Percentiles rank a stretch among this genome's conserved stretches.
These are phyloP conservation scores for Phalaenopsis aphrodite DNA, from an alignment of 106 monocot genomes.

Conservation along the genomic window DNA sequence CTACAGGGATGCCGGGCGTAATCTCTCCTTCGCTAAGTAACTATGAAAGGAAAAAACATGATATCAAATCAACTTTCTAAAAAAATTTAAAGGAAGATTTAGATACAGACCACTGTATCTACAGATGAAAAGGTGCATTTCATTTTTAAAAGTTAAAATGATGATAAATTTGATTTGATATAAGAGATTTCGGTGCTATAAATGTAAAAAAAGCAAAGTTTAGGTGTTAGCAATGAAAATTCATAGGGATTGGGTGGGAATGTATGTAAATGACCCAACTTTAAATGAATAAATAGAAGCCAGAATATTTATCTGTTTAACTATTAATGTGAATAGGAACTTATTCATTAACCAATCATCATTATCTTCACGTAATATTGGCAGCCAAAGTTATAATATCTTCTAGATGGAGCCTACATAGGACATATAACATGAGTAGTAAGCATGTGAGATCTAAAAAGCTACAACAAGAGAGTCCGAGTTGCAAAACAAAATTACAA, in stretches of 20 bases:
- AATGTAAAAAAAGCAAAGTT: no score
- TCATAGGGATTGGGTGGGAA: no score
- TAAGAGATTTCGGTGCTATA: no score
- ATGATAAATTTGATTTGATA: no score
- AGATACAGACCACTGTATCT: no score
- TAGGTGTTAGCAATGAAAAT: no score
- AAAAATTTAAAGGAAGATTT: background rate
- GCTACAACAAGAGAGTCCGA: background rate
- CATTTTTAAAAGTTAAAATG: no score
- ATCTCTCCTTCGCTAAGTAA: conserved; percentile 66
- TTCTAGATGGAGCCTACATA: background rate
- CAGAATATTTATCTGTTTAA: background rate
- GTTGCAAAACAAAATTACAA: background rate
- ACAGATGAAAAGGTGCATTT: no score
- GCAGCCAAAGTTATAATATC: no score
- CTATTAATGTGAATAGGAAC: background rate
- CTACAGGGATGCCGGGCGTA: conserved; percentile 54
- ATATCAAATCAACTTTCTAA: background rate
- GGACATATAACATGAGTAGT: background rate
- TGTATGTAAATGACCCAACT: no score
- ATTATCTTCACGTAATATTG: no score
- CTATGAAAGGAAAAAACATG: conserved; percentile 20
- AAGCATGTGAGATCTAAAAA: background rate
- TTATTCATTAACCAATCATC: background rate
- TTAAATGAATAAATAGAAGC: background rate